Evolutionary conservation across 1,284 basidiomycete genomes (phyloP).

Genomic region (Stereum hirsutum): DNA sequence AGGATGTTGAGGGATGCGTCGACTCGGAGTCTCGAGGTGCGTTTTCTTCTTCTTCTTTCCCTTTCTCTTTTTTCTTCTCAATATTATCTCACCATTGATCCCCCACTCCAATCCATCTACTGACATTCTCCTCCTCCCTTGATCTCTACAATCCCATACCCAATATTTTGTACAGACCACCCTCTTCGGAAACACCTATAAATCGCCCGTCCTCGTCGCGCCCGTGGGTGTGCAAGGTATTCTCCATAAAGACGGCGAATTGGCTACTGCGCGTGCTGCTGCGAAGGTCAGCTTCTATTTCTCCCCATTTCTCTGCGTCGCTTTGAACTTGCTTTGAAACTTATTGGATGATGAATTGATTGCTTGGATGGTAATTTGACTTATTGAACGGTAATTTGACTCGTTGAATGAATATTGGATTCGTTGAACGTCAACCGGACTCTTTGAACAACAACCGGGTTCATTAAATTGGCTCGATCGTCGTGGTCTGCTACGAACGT

Average conservation of each 20-base stretch:
- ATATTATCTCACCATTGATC: not conserved
- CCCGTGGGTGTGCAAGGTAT: slow-evolving; percentile 73
- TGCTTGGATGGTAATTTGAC: too few species aligned
- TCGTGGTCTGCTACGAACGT: too few species aligned
- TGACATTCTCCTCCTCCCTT: not conserved
- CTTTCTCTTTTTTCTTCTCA: not conserved
- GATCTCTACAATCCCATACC: not conserved
- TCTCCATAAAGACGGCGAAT: slow-evolving; percentile 58
- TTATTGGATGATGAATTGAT: not conserved
- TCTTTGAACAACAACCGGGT: slow-evolving; percentile 43
- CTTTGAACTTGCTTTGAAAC: not conserved
- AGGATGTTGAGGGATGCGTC: slow-evolving; percentile 69
- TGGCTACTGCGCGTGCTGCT: slow-evolving; percentile 60
- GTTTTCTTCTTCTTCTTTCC: slow-evolving; percentile 8
- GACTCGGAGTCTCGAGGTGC: slow-evolving; percentile 50
- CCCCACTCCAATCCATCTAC: too few species aligned
- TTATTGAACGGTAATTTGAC: too few species aligned
- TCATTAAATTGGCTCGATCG: too few species aligned
- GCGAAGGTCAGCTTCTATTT: slow-evolving; percentile 37
- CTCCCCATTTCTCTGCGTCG: not conserved
- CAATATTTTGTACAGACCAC: slow-evolving; percentile 35
- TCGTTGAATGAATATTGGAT: slow-evolving; percentile 37
- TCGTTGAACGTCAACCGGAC: slow-evolving; percentile 43
- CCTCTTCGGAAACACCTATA: slow-evolving; percentile 59
- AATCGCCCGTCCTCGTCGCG: slow-evolving; percentile 59